phyloP scores from a whole-genome alignment of 257 asterid species.

The Solanum rostratum region DNA sequence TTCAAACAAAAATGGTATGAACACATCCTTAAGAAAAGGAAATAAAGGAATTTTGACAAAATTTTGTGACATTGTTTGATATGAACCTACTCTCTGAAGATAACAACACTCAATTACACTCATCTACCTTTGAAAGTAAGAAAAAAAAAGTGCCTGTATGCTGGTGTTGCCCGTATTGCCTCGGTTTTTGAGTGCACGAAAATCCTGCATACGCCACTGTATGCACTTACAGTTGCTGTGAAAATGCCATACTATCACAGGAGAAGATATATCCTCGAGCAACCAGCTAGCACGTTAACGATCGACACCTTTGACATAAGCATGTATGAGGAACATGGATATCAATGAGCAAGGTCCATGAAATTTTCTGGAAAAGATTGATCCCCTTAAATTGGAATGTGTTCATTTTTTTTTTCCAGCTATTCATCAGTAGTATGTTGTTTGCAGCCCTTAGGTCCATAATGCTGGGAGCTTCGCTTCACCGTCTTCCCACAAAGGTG shows the following conservation, averaged over 20 bases:
- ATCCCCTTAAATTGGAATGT: slow-evolving; percentile 27
- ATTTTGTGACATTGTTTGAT: neutral
- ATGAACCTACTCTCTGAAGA: neutral
- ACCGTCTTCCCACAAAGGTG: slow-evolving; percentile 63
- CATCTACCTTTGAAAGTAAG: neutral
- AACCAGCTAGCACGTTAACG: neutral
- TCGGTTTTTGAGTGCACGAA: neutral
- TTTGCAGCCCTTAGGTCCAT: slow-evolving; percentile 78
- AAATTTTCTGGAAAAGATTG: neutral
- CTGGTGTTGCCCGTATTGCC: neutral
- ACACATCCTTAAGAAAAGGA: neutral
- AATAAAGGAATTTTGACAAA: neutral
- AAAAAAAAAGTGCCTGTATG: neutral
- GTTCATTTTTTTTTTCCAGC: slow-evolving; percentile 9
- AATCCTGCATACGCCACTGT: neutral
- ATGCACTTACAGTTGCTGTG: neutral
- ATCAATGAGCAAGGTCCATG: neutral
- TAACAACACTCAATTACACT: neutral
- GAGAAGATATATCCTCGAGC: neutral
- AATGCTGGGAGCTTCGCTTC: slow-evolving; percentile 60
- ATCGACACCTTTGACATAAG: neutral
- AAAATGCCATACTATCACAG: neutral
- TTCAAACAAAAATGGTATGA: neutral
- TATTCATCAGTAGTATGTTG: slow-evolving; percentile 58
- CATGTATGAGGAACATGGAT: neutral